Conservation (phyloP, 148 eudicot genomes). For the Rhododendron ferrugineum region DNA sequence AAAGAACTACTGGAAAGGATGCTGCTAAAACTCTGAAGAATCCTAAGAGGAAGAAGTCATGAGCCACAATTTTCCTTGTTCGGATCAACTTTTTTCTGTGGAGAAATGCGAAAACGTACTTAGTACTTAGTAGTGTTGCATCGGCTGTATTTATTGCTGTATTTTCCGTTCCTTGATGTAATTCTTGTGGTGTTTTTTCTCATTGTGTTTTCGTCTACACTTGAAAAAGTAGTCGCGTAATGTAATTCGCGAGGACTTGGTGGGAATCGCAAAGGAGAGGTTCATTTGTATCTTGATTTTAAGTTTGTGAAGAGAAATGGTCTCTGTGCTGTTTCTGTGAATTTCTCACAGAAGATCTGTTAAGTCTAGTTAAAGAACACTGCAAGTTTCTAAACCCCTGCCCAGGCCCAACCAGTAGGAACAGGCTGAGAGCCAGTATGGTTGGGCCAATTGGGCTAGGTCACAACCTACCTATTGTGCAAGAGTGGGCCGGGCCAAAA, state of each 20-base stretch:
- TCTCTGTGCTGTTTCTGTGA: background rate
- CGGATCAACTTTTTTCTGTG: background rate
- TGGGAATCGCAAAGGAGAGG: background rate
- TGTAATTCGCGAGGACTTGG: background rate
- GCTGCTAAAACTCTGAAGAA: constrained; percentile 34
- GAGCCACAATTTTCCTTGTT: background rate
- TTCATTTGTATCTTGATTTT: background rate
- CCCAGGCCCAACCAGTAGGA: background rate
- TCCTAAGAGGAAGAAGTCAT: constrained; percentile 62
- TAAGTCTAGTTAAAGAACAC: no score
- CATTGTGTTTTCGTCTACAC: background rate
- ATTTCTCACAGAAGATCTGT: background rate
- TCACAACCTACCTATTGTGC: background rate
- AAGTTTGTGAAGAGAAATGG: background rate
- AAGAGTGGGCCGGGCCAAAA: background rate
- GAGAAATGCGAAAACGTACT: background rate
- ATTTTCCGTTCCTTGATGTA: no score
- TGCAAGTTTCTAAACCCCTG: background rate
- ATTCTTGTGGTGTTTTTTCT: background rate
- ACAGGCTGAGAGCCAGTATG: background rate
- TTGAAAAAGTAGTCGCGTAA: background rate
- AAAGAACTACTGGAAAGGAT: constrained; percentile 42
- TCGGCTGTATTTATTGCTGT: no score
- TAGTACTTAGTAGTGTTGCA: background rate
- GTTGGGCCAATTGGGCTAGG: background rate